These are phyloP conservation scores for Infundibulicybe gibba DNA, from an alignment of 768 basidiomycete species.

Conservation along the genomic window DNA sequence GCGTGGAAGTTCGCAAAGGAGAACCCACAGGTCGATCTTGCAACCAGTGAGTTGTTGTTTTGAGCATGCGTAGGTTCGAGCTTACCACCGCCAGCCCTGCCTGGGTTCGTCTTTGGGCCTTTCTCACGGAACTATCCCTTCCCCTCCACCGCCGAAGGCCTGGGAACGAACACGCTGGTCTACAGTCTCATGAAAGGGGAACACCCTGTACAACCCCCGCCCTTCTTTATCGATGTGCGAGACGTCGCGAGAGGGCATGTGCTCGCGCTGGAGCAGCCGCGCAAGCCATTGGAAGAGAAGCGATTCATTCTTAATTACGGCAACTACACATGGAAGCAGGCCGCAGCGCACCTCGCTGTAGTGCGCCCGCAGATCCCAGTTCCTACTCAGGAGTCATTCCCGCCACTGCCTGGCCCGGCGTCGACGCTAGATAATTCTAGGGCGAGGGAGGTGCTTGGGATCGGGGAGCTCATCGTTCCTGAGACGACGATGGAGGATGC, in stretches of 20 bases:
- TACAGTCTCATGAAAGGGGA: slow-evolving; percentile 21
- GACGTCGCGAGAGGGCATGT: slow-evolving; percentile 32
- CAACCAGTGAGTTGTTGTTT: slow-evolving; percentile 26
- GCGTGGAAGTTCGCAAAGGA: slow-evolving; percentile 36
- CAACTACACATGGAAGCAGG: slow-evolving; percentile 26
- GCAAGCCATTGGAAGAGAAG: slow-evolving; percentile 16
- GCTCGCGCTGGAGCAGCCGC: slow-evolving; percentile 22
- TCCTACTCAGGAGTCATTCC: slow-evolving; percentile 7
- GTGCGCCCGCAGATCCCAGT: slow-evolving; percentile 17
- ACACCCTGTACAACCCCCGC: slow-evolving; percentile 16
- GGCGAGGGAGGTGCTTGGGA: slow-evolving; percentile 20
- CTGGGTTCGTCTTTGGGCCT: slow-evolving; percentile 33
- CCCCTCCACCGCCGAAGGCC: slow-evolving; percentile 16
- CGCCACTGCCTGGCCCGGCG: slow-evolving; percentile 17
- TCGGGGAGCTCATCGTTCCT: slow-evolving; percentile 17
- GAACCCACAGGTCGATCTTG: slow-evolving; percentile 34
- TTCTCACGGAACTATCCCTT: slow-evolving; percentile 26
- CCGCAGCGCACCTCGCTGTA: slow-evolving; percentile 20
- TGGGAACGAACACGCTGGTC: slow-evolving; percentile 27
- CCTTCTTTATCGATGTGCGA: slow-evolving; percentile 30
- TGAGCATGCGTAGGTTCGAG: no score
- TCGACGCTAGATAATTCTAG: slow-evolving; percentile 19
- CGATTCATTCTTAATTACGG: slow-evolving; percentile 26
- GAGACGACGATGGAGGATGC: slow-evolving; percentile 23
- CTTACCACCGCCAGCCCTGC: slow-evolving; percentile 22